These are phyloP conservation scores for Rhizoctonia solani DNA, from an alignment of 1,284 basidiomycete species.

Conservation along the genomic window DNA sequence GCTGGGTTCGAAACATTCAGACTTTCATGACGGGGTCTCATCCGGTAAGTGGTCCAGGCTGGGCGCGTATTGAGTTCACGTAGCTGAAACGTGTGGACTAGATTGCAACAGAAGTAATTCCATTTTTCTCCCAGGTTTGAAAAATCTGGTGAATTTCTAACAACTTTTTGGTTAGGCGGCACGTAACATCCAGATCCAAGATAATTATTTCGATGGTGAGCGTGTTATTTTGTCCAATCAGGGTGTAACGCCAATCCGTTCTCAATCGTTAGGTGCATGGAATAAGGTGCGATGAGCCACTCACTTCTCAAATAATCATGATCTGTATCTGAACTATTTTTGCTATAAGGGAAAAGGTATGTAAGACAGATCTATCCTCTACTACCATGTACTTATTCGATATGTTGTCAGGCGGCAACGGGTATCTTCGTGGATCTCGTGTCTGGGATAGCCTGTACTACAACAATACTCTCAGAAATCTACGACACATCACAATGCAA, in stretches of 20 bases:
- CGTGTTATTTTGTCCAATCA: not conserved
- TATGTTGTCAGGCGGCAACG: conserved; percentile 25
- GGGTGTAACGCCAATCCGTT: not conserved
- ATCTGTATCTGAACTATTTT: no score
- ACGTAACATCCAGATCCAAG: conserved; percentile 34
- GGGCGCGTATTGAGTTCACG: not conserved
- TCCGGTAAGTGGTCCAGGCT: conserved; percentile 16
- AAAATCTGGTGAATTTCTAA: not conserved
- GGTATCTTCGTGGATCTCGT: conserved; percentile 34
- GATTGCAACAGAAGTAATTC: conserved; percentile 32
- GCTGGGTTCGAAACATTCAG: conserved; percentile 33
- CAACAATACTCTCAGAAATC: conserved; percentile 34
- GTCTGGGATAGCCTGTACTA: conserved; percentile 35
- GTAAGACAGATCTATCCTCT: not conserved
- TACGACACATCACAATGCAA: conserved; percentile 32
- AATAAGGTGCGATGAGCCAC: conserved; percentile 22
- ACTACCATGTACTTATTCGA: not conserved
- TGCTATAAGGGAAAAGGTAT: conserved; percentile 24
- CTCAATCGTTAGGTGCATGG: conserved; percentile 25
- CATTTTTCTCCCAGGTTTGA: not conserved
- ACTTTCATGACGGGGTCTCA: conserved; percentile 36
- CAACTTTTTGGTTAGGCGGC: conserved; percentile 8
- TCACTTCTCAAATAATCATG: not conserved
- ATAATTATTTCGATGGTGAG: conserved; percentile 36
- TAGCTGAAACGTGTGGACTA: not conserved